Evolutionary conservation across 257 asterid species (phyloP).

Genomic region (Penstemon davidsonii): DNA sequence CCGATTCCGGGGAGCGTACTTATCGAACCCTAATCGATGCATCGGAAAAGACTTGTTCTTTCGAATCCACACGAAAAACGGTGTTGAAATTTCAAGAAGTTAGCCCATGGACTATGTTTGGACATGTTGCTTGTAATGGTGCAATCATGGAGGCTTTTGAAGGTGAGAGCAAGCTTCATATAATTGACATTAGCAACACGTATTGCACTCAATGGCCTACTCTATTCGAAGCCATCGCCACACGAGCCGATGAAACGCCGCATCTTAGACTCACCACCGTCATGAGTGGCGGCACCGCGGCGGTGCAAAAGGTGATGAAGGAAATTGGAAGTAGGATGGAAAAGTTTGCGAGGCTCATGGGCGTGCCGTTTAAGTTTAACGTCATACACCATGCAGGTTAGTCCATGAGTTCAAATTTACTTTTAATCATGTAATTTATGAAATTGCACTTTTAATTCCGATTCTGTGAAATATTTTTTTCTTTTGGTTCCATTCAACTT

Average conservation of each 20-base stretch:
- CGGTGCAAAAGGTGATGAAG: conserved; percentile 70
- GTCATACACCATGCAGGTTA: conserved; percentile 50
- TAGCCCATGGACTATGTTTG: conserved; percentile 90
- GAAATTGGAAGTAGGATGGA: conserved; percentile 88
- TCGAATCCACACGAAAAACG: conserved; percentile 71
- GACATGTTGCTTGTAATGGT: conserved; percentile 90
- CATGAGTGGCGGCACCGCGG: conserved; percentile 33
- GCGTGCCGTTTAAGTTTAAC: conserved; percentile 78
- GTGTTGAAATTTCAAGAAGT: conserved; percentile 87
- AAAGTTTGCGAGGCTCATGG: conserved; percentile 93
- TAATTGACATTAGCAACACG: conserved; percentile 79
- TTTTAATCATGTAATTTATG: too few relatives aligned
- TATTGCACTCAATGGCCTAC: conserved; percentile 99
- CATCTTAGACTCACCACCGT: conserved; percentile 76
- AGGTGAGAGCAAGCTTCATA: conserved; percentile 71
- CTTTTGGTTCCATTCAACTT: too few relatives aligned
- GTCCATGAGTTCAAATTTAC: too few relatives aligned
- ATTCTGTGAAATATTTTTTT: too few relatives aligned
- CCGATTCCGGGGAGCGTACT: conserved; percentile 72
- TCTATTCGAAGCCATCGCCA: conserved; percentile 89
- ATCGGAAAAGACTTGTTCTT: conserved; percentile 60
- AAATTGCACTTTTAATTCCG: too few relatives aligned
- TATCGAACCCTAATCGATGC: conserved; percentile 52
- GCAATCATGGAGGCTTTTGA: conserved; percentile 94
- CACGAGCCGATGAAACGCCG: conserved; percentile 87